Evolutionary conservation across 2,329 filamentous ascomycete genomes (phyloP), one percentile per base, ranked within the genome.

Genomic region (Madurella fahalii): DNA sequence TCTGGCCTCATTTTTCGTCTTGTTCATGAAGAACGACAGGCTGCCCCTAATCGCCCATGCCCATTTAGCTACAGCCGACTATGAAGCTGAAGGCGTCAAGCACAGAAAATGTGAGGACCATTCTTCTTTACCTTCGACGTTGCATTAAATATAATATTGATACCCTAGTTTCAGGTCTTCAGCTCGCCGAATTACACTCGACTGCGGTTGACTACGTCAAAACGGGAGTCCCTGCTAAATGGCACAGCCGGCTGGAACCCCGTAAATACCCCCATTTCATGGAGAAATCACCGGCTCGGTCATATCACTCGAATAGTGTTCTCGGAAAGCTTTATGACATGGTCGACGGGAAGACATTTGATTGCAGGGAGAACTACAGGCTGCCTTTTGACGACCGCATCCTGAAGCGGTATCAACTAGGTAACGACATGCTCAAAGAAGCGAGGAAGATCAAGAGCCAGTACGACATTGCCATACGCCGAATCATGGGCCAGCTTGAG

Each of bases 151-250:
- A 2, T 31, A 17, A 25, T 20, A n/a, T 18, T 20, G 4, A 25
- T 45, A 16, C 5, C 4, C 11, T 18, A 30, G 2, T 4, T 34
- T n/a, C 25, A 60, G 55, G 58, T 34, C 51, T 61, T 12, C n/a
- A 59, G 30, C 54, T 61, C n/a, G 54, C 54, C 45, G 84, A 82
- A 82, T 74, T 97, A 2, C 94, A 99, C 68, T 97, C 94, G 0
- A 84, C 85, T 62, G 93, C 94, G 0, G 94, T 99, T 1, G 94
- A 99, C 68, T 99, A 94, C 67, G 85, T 89, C 43, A 99, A 99
- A 73, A 93, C 90, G 1, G 94, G 94, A 0, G 79, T 86, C 9
- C 82, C 88, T 0, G 93, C 92, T 0, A 72, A 78, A 17, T 87
- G 95, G 75, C 74, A 76, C 7, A 71, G 74, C 40, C 73, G 77